A percentile compares a stretch with the other conserved stretches of the same genome.
phyloP scores from a whole-genome alignment of 257 asterid genomes.

The Schizonepeta tenuifolia region DNA sequence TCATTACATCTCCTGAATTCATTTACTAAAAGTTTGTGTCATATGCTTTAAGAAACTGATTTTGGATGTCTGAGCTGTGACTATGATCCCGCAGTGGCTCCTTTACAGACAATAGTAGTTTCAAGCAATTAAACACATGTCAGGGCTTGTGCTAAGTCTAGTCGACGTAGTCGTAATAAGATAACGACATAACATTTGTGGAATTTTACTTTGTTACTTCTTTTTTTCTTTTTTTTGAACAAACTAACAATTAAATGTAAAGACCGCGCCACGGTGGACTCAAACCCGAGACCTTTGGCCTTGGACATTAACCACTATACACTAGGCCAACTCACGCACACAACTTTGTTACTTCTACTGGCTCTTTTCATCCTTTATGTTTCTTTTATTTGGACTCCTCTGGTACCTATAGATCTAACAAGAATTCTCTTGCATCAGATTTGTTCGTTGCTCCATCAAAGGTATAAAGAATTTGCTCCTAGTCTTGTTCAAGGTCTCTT shows the following conservation, averaged over 20 bases:
- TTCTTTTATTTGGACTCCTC: constrained; percentile 17
- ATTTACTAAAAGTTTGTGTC: neutral
- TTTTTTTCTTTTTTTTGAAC: too few species aligned
- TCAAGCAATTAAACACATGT: neutral
- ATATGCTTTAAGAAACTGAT: constrained; percentile 9
- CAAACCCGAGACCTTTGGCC: too few species aligned
- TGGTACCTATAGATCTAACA: constrained; percentile 14
- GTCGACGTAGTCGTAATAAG: constrained; percentile 6
- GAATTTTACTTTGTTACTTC: neutral
- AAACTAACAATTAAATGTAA: too few species aligned
- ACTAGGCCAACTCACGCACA: too few species aligned
- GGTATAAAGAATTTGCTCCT: constrained; percentile 92
- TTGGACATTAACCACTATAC: too few species aligned
- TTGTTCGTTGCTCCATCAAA: constrained; percentile 97
- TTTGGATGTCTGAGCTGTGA: neutral
- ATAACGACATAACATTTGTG: constrained; percentile 5
- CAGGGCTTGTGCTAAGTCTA: constrained; percentile 2
- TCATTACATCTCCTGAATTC: constrained; percentile 14
- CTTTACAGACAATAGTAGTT: constrained; percentile 12
- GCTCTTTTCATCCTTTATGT: constrained; percentile 13
- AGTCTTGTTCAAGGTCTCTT: constrained; percentile 94
- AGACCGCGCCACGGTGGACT: too few species aligned
- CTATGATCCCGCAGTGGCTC: neutral
- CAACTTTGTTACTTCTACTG: neutral
- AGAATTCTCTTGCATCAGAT: constrained; percentile 56